These are phyloP conservation scores for Petasospora fabianii DNA, from an alignment of 1,139 yeast species.

Conservation along the genomic window DNA sequence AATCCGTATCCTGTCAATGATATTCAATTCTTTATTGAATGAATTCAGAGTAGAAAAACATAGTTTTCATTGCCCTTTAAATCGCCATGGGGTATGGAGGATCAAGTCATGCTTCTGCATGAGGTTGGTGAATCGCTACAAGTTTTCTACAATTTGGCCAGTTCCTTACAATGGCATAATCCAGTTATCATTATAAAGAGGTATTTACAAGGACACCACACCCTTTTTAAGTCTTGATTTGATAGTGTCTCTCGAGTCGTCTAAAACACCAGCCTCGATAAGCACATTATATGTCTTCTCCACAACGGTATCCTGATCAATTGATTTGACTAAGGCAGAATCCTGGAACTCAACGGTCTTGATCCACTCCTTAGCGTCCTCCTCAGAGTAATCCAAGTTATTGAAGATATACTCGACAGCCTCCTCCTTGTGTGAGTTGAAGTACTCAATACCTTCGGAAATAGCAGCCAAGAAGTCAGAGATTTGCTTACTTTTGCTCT, in stretches of 20 bases:
- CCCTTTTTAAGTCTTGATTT: constrained; percentile 14
- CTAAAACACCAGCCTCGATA: constrained; percentile 28
- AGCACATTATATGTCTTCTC: constrained; percentile 58
- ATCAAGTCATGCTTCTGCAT: too few species aligned
- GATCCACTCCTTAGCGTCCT: constrained; percentile 78
- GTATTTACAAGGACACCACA: too few species aligned
- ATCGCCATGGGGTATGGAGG: too few species aligned
- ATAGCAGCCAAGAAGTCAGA: constrained; percentile 49
- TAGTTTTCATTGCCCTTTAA: too few species aligned
- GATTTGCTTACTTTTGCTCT: constrained; percentile 31
- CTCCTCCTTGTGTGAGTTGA: constrained; percentile 55
- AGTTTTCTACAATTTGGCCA: too few species aligned
- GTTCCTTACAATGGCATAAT: too few species aligned
- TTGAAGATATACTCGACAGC: constrained; percentile 61
- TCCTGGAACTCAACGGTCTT: constrained; percentile 67
- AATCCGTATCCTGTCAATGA: too few species aligned
- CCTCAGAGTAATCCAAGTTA: constrained; percentile 70
- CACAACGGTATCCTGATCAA: constrained; percentile 52
- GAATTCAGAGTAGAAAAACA: too few species aligned
- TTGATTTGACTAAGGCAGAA: constrained; percentile 2
- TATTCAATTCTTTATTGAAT: too few species aligned
- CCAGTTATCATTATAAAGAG: too few species aligned
- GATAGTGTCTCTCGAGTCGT: constrained; percentile 17
- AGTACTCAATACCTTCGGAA: constrained; percentile 65
- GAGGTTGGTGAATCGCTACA: too few species aligned